Percentiles rank a stretch among this genome's conserved stretches.
phyloP scores from a whole-genome alignment of 192 early-diverging fungal species.

The Pilaira anomala region DNA sequence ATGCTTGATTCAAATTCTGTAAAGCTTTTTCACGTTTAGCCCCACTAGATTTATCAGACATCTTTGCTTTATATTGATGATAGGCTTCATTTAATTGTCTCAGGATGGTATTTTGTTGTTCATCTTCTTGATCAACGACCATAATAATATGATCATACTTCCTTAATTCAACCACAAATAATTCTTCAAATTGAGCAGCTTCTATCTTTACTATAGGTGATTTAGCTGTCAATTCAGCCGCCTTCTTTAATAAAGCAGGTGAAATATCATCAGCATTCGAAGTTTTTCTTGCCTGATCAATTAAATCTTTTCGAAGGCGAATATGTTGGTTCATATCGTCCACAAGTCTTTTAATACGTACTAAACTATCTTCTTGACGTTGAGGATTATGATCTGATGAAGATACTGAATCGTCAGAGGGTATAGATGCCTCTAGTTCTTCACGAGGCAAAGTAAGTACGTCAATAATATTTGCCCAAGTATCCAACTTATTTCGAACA shows the following conservation, averaged over 20 bases:
- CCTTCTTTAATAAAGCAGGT: constrained; percentile 60
- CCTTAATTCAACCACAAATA: constrained; percentile 66
- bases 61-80: constrained; percentile 60
- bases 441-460: constrained; percentile 38
- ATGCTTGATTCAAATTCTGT: constrained; percentile 73
- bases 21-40: constrained; percentile 72
- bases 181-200: constrained; percentile 71
- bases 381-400: neutral
- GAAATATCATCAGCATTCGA: constrained; percentile 79
- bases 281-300: constrained; percentile 65
- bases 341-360: constrained; percentile 11
- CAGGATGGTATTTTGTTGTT: constrained; percentile 62
- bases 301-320: constrained; percentile 42
- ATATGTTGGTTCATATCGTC: constrained; percentile 23
- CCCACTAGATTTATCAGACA: constrained; percentile 55
- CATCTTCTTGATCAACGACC: constrained; percentile 53
- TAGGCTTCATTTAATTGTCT: constrained; percentile 60
- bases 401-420: constrained; percentile 4
- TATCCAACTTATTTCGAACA: constrained; percentile 56
- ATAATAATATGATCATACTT: constrained; percentile 68
- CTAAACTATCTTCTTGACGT: neutral
- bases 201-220: constrained; percentile 68
- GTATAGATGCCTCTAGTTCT: constrained; percentile 37
- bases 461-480: constrained; percentile 58
- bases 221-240: constrained; percentile 59